These are phyloP conservation scores for Alternaria ethzedia DNA, from an alignment of 2,329 filamentous ascomycete genomes.

Conservation along the genomic window DNA sequence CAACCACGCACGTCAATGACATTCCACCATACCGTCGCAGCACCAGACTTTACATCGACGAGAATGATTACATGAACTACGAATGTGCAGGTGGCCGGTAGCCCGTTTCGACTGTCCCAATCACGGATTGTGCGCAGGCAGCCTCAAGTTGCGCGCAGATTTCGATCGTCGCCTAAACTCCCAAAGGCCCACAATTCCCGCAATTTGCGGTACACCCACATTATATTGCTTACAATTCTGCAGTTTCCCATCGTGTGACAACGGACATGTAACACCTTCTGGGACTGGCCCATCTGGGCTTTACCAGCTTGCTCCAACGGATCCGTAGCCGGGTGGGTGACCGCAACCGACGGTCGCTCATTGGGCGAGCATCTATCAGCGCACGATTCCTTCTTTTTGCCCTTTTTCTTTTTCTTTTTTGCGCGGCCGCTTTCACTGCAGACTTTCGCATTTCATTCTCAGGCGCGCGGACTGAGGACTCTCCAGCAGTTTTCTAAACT, in stretches of 20 bases:
- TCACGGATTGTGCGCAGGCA: no score
- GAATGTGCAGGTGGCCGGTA: not conserved
- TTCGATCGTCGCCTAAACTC: not conserved
- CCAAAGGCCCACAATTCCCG: not conserved
- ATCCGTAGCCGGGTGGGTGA: not conserved
- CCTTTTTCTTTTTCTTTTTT: not conserved
- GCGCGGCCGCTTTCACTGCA: not conserved
- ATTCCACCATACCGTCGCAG: no score
- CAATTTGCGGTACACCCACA: not conserved
- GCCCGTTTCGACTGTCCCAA: not conserved
- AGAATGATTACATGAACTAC: not conserved
- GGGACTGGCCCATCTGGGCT: not conserved
- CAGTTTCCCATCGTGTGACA: not conserved
- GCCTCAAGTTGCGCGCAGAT: no score
- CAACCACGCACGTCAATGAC: not conserved
- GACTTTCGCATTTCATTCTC: not conserved
- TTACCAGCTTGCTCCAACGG: not conserved
- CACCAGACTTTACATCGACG: not conserved
- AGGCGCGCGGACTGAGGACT: not conserved
- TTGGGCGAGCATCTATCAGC: not conserved
- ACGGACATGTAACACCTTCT: not conserved
- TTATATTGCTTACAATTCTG: not conserved
- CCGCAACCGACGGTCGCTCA: not conserved
- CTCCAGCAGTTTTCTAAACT: accelerated
- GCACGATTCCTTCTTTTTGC: not conserved